phyloP scores from a whole-genome alignment of 2,329 filamentous ascomycete species.

The Mycosphaerella arachidis region DNA sequence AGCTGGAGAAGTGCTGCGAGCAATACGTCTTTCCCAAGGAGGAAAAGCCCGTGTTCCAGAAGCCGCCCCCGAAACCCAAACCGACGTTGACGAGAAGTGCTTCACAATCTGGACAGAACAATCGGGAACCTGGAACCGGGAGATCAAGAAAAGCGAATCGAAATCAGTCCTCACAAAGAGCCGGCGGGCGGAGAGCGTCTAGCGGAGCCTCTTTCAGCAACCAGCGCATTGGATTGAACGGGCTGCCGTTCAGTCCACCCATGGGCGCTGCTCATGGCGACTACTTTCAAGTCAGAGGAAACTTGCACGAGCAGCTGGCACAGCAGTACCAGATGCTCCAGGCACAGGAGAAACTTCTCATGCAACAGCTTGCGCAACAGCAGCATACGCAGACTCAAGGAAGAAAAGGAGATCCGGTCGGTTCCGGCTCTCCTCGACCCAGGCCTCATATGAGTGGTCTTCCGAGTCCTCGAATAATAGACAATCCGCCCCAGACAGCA shows the following conservation, averaged over 20 bases:
- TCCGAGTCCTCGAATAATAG: constrained; percentile 27
- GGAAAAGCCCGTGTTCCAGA: constrained; percentile 57
- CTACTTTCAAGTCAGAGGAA: constrained; percentile 41
- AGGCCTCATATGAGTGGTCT: constrained; percentile 29
- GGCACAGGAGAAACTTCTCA: constrained; percentile 34
- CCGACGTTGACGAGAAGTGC: constrained; percentile 49
- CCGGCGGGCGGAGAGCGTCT: constrained; percentile 52
- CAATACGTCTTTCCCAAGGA: constrained; percentile 84
- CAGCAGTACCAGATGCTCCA: constrained; percentile 42
- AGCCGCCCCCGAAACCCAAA: constrained; percentile 53
- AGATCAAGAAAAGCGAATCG: constrained; percentile 37
- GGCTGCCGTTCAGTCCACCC: constrained; percentile 40
- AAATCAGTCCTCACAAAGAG: constrained; percentile 46
- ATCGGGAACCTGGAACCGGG: constrained; percentile 41
- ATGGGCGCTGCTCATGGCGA: constrained; percentile 37
- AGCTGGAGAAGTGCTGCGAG: constrained; percentile 79
- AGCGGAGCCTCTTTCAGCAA: constrained; percentile 49
- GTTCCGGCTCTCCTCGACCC: constrained; percentile 39
- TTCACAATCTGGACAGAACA: constrained; percentile 45
- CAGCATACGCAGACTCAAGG: constrained; percentile 38
- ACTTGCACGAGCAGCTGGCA: constrained; percentile 46
- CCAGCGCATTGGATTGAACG: constrained; percentile 33
- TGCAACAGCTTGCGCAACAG: constrained; percentile 42
- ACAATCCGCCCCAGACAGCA: constrained; percentile 33
- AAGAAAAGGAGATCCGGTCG: constrained; percentile 31